Conservation (phyloP, 805 yeast genomes). For the Debaryomyces tyrocola region DNA sequence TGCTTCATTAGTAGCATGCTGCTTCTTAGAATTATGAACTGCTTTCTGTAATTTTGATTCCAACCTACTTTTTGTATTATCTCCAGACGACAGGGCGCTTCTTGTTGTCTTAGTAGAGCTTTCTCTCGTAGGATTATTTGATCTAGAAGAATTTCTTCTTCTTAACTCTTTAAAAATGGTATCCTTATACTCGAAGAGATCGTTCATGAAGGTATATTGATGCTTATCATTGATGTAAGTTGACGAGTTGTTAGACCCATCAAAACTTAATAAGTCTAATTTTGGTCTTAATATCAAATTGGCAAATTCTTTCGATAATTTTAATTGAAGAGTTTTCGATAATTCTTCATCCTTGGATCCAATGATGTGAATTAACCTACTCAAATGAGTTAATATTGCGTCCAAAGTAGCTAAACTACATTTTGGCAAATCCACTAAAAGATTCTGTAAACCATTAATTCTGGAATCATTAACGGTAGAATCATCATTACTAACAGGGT, state of each 20-base stretch:
- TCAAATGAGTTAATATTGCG: conserved; percentile 75
- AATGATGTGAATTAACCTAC: conserved; percentile 53
- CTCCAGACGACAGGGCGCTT: conserved; percentile 8
- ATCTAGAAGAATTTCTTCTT: conserved; percentile 30
- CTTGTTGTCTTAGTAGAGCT: conserved; percentile 2
- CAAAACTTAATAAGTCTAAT: conserved; percentile 17
- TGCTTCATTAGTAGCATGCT: background rate
- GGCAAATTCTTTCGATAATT: conserved; percentile 68
- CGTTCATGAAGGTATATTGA: conserved; percentile 58
- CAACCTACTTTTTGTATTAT: conserved; percentile 24
- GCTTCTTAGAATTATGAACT: conserved; percentile 8
- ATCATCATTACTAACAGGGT: conserved; percentile 35
- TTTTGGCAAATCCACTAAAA: conserved; percentile 65
- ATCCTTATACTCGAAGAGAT: conserved; percentile 59
- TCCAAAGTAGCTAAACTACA: conserved; percentile 77
- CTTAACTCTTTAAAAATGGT: conserved; percentile 64
- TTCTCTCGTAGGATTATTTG: conserved; percentile 3
- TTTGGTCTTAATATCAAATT: conserved; percentile 58
- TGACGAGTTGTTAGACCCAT: conserved; percentile 21
- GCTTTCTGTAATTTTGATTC: conserved; percentile 28
- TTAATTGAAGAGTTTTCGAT: conserved; percentile 38
- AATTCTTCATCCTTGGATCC: conserved; percentile 40
- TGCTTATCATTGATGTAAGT: conserved; percentile 49
- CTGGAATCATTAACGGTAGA: conserved; percentile 42
- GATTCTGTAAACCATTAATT: conserved; percentile 62